phyloP scores from a whole-genome alignment of 73 alveolate genomes.

The Paramecium primaurelia region DNA sequence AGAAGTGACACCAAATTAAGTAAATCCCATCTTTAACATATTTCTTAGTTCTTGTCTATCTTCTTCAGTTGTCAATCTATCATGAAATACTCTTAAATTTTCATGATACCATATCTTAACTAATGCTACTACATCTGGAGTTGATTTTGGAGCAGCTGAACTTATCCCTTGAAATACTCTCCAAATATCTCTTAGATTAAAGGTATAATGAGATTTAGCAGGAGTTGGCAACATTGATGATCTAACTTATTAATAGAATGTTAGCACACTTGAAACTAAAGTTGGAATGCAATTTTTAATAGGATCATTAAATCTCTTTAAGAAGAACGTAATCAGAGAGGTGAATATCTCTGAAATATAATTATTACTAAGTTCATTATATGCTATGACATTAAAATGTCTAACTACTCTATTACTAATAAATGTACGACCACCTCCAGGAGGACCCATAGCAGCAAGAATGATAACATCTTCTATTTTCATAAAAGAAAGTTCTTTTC shows the following conservation, averaged over 20 bases:
- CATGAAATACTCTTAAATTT: conserved; percentile 94
- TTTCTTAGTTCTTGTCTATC: conserved; percentile 81
- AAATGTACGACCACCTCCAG: conserved; percentile 95
- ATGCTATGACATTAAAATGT: conserved; percentile 93
- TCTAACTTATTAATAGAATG: conserved; percentile 89
- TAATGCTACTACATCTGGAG: conserved; percentile 69
- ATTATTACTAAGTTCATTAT: conserved; percentile 90
- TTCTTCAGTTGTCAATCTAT: conserved; percentile 88
- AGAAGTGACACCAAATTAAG: conserved; percentile 57
- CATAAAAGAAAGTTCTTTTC: conserved; percentile 80
- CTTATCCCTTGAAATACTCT: conserved; percentile 73
- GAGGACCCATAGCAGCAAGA: conserved; percentile 95
- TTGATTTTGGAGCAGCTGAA: conserved; percentile 52
- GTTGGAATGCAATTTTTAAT: conserved; percentile 62
- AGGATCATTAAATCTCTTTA: conserved; percentile 72
- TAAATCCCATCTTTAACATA: conserved; percentile 72
- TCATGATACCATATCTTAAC: conserved; percentile 99
- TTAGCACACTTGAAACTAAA: conserved; percentile 73
- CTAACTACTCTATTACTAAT: conserved; percentile 98
- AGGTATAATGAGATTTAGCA: conserved; percentile 98
- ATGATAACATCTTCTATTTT: conserved; percentile 82
- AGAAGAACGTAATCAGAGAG: conserved; percentile 37
- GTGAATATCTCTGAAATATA: conserved; percentile 90
- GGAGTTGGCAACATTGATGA: conserved; percentile 99
- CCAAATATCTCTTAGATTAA: conserved; percentile 99